Evolutionary conservation across 2,329 filamentous ascomycete species (phyloP).

Genomic region (Pseudogymnoascus sp.): DNA sequence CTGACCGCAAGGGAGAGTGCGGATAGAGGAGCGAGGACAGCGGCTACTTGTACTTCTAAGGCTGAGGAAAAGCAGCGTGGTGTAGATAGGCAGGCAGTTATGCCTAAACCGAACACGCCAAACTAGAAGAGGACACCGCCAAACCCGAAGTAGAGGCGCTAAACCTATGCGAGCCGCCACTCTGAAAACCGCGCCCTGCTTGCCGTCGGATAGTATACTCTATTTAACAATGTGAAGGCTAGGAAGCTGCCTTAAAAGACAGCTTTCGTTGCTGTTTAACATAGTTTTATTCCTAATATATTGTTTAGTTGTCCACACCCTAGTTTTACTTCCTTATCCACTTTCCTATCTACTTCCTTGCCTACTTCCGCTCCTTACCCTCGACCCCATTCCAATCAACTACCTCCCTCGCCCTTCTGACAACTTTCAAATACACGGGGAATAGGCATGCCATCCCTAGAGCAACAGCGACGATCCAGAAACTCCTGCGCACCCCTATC

Average conservation of each 20-base stretch:
- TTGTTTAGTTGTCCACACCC: no score
- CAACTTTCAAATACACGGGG: background rate
- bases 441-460: background rate
- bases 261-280: no score
- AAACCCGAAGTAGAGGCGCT: conserved; percentile 7
- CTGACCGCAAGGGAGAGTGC: no score
- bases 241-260: no score
- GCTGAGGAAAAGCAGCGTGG: background rate
- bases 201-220: conserved; percentile 2
- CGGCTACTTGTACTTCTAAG: background rate
- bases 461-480: background rate
- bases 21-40: no score
- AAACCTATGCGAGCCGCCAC: background rate
- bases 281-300: no score
- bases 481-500: background rate
- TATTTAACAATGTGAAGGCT: no score
- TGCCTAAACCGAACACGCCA: background rate
- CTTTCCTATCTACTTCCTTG: background rate
- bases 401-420: background rate
- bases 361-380: background rate
- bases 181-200: background rate
- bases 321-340: background rate
- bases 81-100: background rate
- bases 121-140: background rate
- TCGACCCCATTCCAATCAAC: background rate